Evolutionary conservation across 305 asterid species (phyloP).

Genomic region (Coffea humblotiana): DNA sequence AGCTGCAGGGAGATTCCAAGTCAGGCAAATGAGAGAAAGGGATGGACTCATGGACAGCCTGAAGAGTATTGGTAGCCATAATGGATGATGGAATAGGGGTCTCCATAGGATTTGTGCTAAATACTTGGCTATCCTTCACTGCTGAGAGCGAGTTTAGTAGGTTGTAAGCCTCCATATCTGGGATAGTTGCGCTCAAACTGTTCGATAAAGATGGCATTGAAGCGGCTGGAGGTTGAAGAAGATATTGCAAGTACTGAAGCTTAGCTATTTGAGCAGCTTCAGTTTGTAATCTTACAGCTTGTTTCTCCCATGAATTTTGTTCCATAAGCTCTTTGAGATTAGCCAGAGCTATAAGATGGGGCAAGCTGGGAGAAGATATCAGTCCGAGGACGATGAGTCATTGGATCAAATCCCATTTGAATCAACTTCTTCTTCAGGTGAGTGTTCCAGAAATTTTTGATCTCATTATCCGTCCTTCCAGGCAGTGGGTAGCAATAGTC

Average conservation of each 20-base stretch:
- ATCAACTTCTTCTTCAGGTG: constrained; percentile 73
- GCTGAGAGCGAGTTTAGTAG: constrained; percentile 27
- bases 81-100: constrained; percentile 21
- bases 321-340: constrained; percentile 59
- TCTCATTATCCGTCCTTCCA: constrained; percentile 78
- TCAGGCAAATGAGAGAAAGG: constrained; percentile 57
- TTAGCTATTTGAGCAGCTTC: constrained; percentile 60
- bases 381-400: constrained; percentile 76
- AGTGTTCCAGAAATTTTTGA: constrained; percentile 83
- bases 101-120: constrained; percentile 27
- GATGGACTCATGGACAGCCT: constrained; percentile 33
- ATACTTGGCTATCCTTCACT: constrained; percentile 4
- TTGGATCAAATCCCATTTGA: constrained; percentile 81
- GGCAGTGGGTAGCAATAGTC: constrained; percentile 77
- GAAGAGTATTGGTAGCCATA: constrained; percentile 7
- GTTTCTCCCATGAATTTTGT: constrained; percentile 60
- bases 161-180: constrained; percentile 30
- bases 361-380: constrained; percentile 61
- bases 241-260: constrained; percentile 49
- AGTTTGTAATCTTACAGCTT: constrained; percentile 52
- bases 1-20: constrained; percentile 37
- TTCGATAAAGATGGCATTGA: constrained; percentile 19
- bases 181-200: background rate
- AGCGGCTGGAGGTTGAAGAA: constrained; percentile 36
- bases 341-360: constrained; percentile 71